A percentile compares a stretch with the other conserved stretches of the same genome.
phyloP scores from a whole-genome alignment of 176 grass and related monocot genomes.

The Hordeum marinum region DNA sequence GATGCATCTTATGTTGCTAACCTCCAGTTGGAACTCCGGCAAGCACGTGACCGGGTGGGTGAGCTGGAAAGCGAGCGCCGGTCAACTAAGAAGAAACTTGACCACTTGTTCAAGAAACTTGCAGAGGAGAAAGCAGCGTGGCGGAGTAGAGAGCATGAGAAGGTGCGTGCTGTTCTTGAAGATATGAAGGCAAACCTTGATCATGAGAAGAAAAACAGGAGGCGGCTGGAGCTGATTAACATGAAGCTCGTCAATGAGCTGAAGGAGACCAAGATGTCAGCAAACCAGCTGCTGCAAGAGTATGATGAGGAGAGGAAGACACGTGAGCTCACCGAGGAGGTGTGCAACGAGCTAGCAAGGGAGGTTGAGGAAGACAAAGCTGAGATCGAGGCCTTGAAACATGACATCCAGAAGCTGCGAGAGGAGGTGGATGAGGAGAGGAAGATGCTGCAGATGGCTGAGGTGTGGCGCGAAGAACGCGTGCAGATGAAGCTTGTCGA shows the following conservation, averaged over 20 bases:
- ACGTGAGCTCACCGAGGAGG: constrained; percentile 80
- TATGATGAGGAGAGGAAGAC: constrained; percentile 80
- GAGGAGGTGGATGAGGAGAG: constrained; percentile 87
- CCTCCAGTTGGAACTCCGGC: constrained; percentile 69
- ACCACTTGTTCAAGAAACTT: constrained; percentile 87
- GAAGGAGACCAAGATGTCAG: constrained; percentile 67
- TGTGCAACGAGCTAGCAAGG: constrained; percentile 88
- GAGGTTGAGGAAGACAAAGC: constrained; percentile 96
- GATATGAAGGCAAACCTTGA: constrained; percentile 89
- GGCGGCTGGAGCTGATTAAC: constrained; percentile 64
- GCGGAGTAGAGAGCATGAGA: constrained; percentile 86
- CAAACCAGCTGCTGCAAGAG: constrained; percentile 75
- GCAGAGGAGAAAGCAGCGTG: constrained; percentile 87
- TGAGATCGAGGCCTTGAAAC: constrained; percentile 80
- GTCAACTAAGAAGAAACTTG: constrained; percentile 88
- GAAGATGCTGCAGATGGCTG: constrained; percentile 97
- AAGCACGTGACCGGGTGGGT: constrained; percentile 51
- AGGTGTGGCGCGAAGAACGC: constrained; percentile 95
- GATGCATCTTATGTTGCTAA: constrained; percentile 49
- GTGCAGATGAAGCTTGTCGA: constrained; percentile 98
- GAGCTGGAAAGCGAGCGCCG: constrained; percentile 65
- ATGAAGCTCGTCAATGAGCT: constrained; percentile 79
- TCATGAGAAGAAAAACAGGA: constrained; percentile 76
- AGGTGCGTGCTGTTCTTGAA: constrained; percentile 68
- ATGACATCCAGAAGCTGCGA: constrained; percentile 55